Base-by-base conservation (phyloP, 768 basidiomycete species). In the Russula brevipes region DNA sequence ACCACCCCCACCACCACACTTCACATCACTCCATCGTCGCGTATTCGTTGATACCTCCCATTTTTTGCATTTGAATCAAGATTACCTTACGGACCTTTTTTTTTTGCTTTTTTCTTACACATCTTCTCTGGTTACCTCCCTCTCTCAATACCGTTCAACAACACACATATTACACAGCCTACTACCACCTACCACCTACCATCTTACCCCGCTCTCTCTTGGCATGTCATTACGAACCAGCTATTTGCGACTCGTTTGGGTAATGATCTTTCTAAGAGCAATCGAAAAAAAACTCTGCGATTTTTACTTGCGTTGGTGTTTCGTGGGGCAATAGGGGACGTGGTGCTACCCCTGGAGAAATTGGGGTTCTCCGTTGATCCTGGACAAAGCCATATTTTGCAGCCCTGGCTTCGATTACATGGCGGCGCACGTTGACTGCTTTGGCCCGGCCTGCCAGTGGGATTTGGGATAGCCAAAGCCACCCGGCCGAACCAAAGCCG, bases 1-100 rank as follows among this genome's bases (percentile, higher is more conserved):
- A n/a, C 19, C 35, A 35, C 14, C 17, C 9, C n/a, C 33, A 52
- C 14, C n/a, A 53, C 19, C 54, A 41, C 16, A 14, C 8, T n/a
- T n/a, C 2, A 6, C 6, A 7, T 33, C 17, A 33, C 2, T 17
- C 35, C 33, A 17, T 52, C 35, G 51, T 52, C 24, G 12, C 14
- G 24, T 50, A 54, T n/a, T 12, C 14, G 36, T 39, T 6, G 55
- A 56, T 45, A 56, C 55, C 42, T 56, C 44, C 33, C 33, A 42
- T 35, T 24, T 12, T 41, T 42, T n/a, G 47, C 47, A 49, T 49
- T 49, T 49, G 47, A 49, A 49, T 42, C 30, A 31, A 31, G 11
- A 51, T 39, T 52, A 52, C 51, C 33, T 52, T 52, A n/a, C 55
- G 55, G n/a, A 57, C 55, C 5, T 17, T n/a, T 31, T 16, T 44